Evolutionary conservation across 2,329 filamentous ascomycete genomes (phyloP).

Genomic region (Incumbomyces lentus): DNA sequence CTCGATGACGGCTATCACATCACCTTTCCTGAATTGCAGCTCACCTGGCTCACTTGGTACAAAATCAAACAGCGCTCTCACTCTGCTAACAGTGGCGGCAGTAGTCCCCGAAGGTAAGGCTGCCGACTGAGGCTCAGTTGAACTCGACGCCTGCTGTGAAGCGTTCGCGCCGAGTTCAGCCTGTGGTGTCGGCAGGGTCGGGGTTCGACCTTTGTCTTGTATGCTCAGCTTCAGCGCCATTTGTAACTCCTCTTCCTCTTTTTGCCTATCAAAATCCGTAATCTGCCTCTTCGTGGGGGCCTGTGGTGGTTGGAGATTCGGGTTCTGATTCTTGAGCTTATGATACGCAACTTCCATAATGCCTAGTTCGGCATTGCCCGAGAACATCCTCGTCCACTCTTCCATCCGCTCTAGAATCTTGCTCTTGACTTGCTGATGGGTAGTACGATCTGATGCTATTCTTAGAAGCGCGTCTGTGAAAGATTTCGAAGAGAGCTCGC

Average conservation of each 20-base stretch:
- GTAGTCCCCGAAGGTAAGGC: constrained; percentile 72
- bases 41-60: constrained; percentile 88
- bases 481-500: constrained; percentile 78
- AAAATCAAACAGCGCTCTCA: constrained; percentile 90
- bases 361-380: constrained; percentile 75
- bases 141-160: constrained; percentile 22
- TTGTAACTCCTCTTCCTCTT: constrained; percentile 94
- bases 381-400: constrained; percentile 93
- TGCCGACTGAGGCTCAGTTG: constrained; percentile 31
- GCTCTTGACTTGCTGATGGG: constrained; percentile 88
- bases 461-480: constrained; percentile 90
- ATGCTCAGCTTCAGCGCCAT: constrained; percentile 89
- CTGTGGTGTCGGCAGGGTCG: constrained; percentile 27
- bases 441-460: constrained; percentile 86
- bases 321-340: constrained; percentile 72
- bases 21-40: constrained; percentile 89
- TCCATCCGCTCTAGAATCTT: constrained; percentile 96
- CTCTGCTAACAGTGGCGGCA: constrained; percentile 88
- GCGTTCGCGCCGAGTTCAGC: constrained; percentile 25
- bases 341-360: constrained; percentile 96
- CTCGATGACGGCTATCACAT: constrained; percentile 93
- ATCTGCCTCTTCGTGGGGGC: constrained; percentile 89
- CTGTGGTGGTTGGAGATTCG: constrained; percentile 79
- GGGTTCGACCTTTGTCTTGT: constrained; percentile 59
- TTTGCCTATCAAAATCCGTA: constrained; percentile 78